Evolutionary conservation across 345 rosid species (phyloP).

Genomic region (Aegle marmelos): DNA sequence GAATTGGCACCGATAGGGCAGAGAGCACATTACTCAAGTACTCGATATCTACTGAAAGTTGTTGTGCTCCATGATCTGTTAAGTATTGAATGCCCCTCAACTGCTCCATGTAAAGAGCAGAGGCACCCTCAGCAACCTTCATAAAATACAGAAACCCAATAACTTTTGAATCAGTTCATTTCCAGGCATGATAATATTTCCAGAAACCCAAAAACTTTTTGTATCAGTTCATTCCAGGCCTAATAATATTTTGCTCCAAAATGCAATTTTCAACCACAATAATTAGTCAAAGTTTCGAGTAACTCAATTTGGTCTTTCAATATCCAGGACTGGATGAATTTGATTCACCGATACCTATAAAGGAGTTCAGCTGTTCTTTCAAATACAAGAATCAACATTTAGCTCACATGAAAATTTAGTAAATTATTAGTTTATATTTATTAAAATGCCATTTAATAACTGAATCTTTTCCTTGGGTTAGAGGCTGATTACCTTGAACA

Average conservation of each 20-base stretch:
- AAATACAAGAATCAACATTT: not conserved
- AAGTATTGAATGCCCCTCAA: slow-evolving; percentile 81
- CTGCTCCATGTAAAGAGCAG: slow-evolving; percentile 91
- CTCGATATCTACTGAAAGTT: slow-evolving; percentile 85
- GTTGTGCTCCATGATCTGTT: slow-evolving; percentile 92
- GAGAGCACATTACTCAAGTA: slow-evolving; percentile 94
- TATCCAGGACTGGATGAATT: not conserved
- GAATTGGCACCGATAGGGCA: slow-evolving; percentile 86
- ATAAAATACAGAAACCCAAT: not conserved
- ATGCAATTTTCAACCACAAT: not conserved
- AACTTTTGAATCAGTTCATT: not conserved
- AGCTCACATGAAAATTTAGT: not conserved
- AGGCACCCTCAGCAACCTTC: slow-evolving; percentile 95
- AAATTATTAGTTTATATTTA: not conserved
- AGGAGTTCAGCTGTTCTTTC: not conserved
- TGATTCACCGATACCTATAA: not conserved
- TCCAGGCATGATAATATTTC: not conserved
- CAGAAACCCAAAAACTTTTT: not conserved
- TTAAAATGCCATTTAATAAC: too few species aligned
- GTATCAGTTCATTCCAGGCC: not conserved
- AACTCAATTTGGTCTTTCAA: not conserved
- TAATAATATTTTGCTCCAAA: not conserved
- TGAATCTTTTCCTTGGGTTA: not conserved
- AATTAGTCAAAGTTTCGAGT: not conserved
- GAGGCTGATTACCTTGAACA: slow-evolving; percentile 77